phyloP scores from a whole-genome alignment of 2,329 filamentous ascomycete species.

The Phialophora chinensis region DNA sequence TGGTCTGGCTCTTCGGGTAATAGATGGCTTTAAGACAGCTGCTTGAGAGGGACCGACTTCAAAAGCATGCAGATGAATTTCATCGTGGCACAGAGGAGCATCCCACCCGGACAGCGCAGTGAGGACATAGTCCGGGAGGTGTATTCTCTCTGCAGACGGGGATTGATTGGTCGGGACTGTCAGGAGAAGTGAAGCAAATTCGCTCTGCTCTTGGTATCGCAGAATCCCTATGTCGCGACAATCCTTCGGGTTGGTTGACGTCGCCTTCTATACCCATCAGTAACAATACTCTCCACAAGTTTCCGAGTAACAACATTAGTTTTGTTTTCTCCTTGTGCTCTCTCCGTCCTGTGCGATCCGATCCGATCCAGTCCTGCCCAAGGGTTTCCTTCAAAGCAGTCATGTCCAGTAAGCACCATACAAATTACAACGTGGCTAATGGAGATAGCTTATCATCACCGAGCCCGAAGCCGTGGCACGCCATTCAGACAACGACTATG shows the following conservation, averaged over 20 bases:
- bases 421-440: no score
- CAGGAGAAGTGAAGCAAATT: neutral
- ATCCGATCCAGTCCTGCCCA: neutral
- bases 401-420: no score
- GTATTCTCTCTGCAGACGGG: neutral
- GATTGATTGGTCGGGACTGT: neutral
- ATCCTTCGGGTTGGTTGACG: neutral
- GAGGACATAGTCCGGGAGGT: neutral
- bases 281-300: neutral
- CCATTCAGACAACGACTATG: no score
- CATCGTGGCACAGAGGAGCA: neutral
- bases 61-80: conserved; percentile 1
- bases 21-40: conserved; percentile 16
- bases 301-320: neutral
- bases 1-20: conserved; percentile 12
- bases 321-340: neutral
- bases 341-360: neutral
- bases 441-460: no score
- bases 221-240: neutral
- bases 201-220: no score
- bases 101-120: neutral
- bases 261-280: neutral
- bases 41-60: neutral
- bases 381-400: no score
- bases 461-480: no score